phyloP scores from a whole-genome alignment of 768 basidiomycete species.

The Phaeolepiota aurea region DNA sequence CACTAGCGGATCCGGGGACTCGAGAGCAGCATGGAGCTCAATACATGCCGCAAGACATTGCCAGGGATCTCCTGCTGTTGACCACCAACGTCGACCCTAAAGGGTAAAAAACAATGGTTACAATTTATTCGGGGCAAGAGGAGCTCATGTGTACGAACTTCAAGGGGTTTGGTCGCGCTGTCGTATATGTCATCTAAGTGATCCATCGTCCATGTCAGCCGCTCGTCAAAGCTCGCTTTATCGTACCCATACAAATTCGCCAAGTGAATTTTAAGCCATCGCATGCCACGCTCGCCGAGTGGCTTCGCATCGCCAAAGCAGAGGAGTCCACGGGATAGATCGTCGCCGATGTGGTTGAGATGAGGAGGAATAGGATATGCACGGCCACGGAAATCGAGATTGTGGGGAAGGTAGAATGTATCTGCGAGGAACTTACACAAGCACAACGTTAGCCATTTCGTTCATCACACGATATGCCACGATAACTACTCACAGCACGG shows the following conservation, averaged over 20 bases:
- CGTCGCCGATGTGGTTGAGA: constrained; percentile 92
- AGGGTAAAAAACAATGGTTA: constrained; percentile 2
- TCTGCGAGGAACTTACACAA: constrained; percentile 76
- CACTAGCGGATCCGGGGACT: constrained; percentile 57
- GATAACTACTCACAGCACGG: constrained; percentile 53
- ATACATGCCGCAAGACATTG: constrained; percentile 91
- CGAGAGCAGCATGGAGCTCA: constrained; percentile 77
- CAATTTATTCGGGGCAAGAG: not conserved
- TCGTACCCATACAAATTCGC: constrained; percentile 92
- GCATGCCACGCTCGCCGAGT: constrained; percentile 75
- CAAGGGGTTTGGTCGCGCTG: constrained; percentile 72
- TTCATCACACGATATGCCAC: not conserved
- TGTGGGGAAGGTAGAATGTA: constrained; percentile 88
- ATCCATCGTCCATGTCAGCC: constrained; percentile 70
- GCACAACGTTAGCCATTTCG: constrained; percentile 5
- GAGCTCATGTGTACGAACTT: constrained; percentile 35
- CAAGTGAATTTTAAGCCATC: constrained; percentile 94
- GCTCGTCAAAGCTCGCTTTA: constrained; percentile 90
- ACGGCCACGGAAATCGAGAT: constrained; percentile 94
- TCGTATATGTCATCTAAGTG: constrained; percentile 75
- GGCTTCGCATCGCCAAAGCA: constrained; percentile 74
- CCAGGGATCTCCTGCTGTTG: constrained; percentile 91
- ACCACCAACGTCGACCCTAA: constrained; percentile 83
- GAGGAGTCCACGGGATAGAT: constrained; percentile 81
- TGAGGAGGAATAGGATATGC: constrained; percentile 97